A percentile compares a stretch with the other conserved stretches of the same genome.
Conservation (phyloP, 2,329 filamentous ascomycete species). For the Nigrograna mackinnonii region DNA sequence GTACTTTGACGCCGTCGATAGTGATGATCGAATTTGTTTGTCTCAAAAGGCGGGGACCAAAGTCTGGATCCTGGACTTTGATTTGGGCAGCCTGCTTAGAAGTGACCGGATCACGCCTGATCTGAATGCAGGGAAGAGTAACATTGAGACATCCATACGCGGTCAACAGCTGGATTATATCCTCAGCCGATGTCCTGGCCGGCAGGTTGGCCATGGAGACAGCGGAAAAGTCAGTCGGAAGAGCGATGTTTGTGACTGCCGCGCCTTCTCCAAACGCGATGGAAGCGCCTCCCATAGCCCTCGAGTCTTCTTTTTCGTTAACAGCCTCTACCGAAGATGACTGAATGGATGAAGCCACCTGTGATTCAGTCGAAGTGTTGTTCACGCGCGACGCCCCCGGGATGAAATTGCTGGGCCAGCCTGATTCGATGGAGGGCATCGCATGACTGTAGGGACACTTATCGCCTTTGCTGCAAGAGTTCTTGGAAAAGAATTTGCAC, state of each 20-base stretch:
- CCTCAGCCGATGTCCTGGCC: conserved; percentile 2
- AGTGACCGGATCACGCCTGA: conserved; percentile 2
- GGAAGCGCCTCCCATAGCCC: conserved; percentile 11
- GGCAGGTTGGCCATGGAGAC: conserved; percentile 9
- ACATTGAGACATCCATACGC: conserved; percentile 5
- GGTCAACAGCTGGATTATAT: conserved; percentile 2
- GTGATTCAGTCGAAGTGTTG: too few species aligned
- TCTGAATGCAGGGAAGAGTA: neutral
- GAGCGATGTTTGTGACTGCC: conserved; percentile 4
- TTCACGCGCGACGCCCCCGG: too few species aligned
- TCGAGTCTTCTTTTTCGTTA: conserved; percentile 3
- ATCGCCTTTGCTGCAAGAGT: too few species aligned
- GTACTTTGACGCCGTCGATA: neutral
- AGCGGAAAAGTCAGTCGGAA: conserved; percentile 12
- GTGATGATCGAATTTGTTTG: neutral
- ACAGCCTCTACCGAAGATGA: too few species aligned
- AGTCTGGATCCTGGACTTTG: conserved; percentile 9
- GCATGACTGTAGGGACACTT: too few species aligned
- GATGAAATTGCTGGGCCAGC: too few species aligned
- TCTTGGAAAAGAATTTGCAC: too few species aligned
- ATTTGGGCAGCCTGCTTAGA: conserved; percentile 5
- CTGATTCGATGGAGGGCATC: too few species aligned
- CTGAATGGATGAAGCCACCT: too few species aligned
- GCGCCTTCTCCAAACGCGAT: conserved; percentile 11
- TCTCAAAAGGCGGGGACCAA: conserved; percentile 8